phyloP scores from a whole-genome alignment of 2,329 filamentous ascomycete species.

The Penicillium sp. region DNA sequence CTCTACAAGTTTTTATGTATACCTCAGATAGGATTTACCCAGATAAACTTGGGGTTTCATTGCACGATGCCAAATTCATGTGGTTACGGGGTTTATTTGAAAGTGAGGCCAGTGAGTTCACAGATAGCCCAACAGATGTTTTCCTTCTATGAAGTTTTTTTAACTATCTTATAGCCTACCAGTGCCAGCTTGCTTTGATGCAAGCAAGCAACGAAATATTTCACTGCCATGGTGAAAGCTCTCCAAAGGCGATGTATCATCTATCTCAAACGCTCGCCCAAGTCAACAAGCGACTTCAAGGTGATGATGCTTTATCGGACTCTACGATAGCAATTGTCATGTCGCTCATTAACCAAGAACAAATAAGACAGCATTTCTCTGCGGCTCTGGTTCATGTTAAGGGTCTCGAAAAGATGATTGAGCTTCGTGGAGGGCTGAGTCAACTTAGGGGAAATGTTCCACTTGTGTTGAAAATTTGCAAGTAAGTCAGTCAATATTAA shows the following conservation, averaged over 20 bases:
- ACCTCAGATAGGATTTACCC: conserved; percentile 6
- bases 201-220: conserved; percentile 13
- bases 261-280: conserved; percentile 8
- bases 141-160: neutral
- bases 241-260: conserved; percentile 8
- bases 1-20: neutral
- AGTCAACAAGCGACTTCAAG: conserved; percentile 5
- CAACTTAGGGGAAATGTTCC: conserved; percentile 4
- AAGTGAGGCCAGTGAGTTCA: conserved; percentile 9
- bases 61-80: conserved; percentile 6
- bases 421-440: conserved; percentile 12
- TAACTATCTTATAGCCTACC: neutral
- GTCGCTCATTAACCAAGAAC: conserved; percentile 9
- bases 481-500: neutral
- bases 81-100: conserved; percentile 7
- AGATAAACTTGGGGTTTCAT: conserved; percentile 1
- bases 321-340: conserved; percentile 9
- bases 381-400: conserved; percentile 3
- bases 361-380: conserved; percentile 2
- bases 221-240: neutral
- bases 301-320: conserved; percentile 9
- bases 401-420: conserved; percentile 8
- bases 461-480: conserved; percentile 9
- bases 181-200: conserved; percentile 11
- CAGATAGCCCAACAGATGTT: too few species aligned